Percentiles rank a stretch among this genome's conserved stretches.
Conservation (phyloP, 2,329 filamentous ascomycete genomes). For the Trichophaea hybrida region DNA sequence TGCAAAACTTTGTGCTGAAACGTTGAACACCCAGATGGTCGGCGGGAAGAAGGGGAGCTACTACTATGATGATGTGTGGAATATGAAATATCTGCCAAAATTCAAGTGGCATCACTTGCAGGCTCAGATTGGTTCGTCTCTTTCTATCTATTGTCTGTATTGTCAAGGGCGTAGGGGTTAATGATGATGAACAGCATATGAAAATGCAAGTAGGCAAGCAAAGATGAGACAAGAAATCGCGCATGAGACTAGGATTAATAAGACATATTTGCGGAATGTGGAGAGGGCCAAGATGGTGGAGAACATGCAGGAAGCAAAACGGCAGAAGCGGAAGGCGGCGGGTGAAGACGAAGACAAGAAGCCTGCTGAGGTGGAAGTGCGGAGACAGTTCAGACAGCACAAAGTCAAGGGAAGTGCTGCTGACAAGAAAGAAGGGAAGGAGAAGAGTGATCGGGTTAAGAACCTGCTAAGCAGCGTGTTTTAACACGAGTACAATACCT, state of each 20-base stretch:
- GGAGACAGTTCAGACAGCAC: conserved; percentile 53
- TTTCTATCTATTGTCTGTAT: neutral
- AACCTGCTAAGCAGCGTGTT: conserved; percentile 53
- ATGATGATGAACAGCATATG: conserved; percentile 66
- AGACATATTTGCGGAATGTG: conserved; percentile 63
- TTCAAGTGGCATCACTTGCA: conserved; percentile 59
- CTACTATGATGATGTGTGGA: conserved; percentile 81
- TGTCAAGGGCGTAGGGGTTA: conserved; percentile 28
- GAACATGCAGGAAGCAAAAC: conserved; percentile 52
- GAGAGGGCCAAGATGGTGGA: conserved; percentile 68
- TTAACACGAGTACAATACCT: conserved; percentile 28
- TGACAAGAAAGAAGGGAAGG: conserved; percentile 28
- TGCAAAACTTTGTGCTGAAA: conserved; percentile 60
- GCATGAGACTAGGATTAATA: conserved; percentile 63
- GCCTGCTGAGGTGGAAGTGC: conserved; percentile 28
- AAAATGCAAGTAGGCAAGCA: conserved; percentile 65
- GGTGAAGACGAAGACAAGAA: conserved; percentile 22
- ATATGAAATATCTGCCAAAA: conserved; percentile 62
- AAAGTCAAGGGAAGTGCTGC: conserved; percentile 37
- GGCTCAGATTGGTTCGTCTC: conserved; percentile 24
- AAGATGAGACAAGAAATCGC: conserved; percentile 65
- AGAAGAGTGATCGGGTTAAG: conserved; percentile 44
- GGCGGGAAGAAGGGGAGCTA: conserved; percentile 64
- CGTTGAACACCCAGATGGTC: conserved; percentile 62
- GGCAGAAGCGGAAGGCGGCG: conserved; percentile 35